A percentile compares a stretch with the other conserved stretches of the same genome.
Evolutionary conservation across 2,329 filamentous ascomycete species (phyloP).

Genomic region (Fusarium pseudograminearum): DNA sequence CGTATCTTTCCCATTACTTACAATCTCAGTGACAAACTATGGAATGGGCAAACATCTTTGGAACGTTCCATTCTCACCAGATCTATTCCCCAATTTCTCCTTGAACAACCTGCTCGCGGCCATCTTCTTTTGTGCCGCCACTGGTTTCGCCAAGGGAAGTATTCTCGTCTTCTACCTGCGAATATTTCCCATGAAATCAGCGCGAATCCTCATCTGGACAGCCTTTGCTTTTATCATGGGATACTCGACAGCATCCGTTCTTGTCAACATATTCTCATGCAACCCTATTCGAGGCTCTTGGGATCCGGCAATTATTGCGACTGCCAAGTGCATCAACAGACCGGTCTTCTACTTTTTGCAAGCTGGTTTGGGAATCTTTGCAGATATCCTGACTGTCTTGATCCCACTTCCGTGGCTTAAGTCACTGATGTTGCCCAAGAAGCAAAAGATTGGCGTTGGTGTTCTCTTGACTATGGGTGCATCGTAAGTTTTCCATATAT

Average conservation of each 20-base stretch:
- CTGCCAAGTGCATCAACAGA: slow-evolving; percentile 22
- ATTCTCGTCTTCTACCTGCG: slow-evolving; percentile 25
- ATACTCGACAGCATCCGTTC: slow-evolving; percentile 8
- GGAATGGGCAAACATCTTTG: slow-evolving; percentile 31
- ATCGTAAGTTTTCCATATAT: slow-evolving; percentile 5
- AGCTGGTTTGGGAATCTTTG: slow-evolving; percentile 15
- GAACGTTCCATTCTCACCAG: slow-evolving; percentile 20
- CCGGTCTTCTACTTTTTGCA: slow-evolving; percentile 23
- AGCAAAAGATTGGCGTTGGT: slow-evolving; percentile 27
- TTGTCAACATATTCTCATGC: slow-evolving; percentile 24
- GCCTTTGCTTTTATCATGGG: slow-evolving; percentile 27
- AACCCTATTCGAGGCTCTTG: slow-evolving; percentile 16
- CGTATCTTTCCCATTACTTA: not conserved
- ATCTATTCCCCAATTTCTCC: slow-evolving; percentile 22
- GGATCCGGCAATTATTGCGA: slow-evolving; percentile 1
- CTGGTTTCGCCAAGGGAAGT: slow-evolving; percentile 18
- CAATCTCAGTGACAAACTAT: slow-evolving; percentile 13
- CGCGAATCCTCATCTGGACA: slow-evolving; percentile 9
- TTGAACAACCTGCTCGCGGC: slow-evolving; percentile 20
- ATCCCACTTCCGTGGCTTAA: slow-evolving; percentile 23
- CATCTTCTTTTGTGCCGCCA: slow-evolving; percentile 30
- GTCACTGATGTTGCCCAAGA: slow-evolving; percentile 18
- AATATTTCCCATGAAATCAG: slow-evolving; percentile 20
- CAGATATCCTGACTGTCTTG: slow-evolving; percentile 20
- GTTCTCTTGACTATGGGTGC: slow-evolving; percentile 22